A percentile compares a stretch with the other conserved stretches of the same genome.
Conservation (phyloP, 2,329 filamentous ascomycete species). For the Xylariaceae sp. region DNA sequence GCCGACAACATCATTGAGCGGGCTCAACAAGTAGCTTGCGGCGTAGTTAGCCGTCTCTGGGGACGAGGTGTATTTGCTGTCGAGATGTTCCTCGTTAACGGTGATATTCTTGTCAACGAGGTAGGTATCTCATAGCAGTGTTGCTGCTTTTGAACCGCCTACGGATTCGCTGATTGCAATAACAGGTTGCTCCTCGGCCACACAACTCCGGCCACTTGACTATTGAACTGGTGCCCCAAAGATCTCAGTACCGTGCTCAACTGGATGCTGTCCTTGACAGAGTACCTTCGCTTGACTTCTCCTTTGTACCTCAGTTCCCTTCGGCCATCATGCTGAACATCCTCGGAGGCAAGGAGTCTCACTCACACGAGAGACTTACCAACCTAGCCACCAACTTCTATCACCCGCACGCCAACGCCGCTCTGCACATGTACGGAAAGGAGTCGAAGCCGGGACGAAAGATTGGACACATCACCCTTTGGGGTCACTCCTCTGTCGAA, state of each 20-base stretch:
- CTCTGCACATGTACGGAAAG: slow-evolving; percentile 89
- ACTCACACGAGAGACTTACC: slow-evolving; percentile 54
- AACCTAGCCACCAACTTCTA: slow-evolving; percentile 42
- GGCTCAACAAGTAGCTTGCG: slow-evolving; percentile 71
- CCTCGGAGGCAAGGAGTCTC: slow-evolving; percentile 60
- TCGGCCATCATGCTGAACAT: slow-evolving; percentile 77
- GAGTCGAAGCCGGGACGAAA: slow-evolving; percentile 81
- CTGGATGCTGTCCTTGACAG: slow-evolving; percentile 73
- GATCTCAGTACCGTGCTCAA: slow-evolving; percentile 90
- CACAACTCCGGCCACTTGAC: slow-evolving; percentile 96
- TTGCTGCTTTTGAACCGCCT: not conserved
- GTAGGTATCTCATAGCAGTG: slow-evolving; percentile 10
- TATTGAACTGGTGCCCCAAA: slow-evolving; percentile 78
- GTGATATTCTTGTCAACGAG: slow-evolving; percentile 75
- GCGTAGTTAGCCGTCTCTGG: slow-evolving; percentile 73
- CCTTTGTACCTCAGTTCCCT: slow-evolving; percentile 54
- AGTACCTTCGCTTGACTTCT: slow-evolving; percentile 49
- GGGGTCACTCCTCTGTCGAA: slow-evolving; percentile 60
- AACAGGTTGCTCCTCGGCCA: slow-evolving; percentile 27
- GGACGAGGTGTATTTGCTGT: slow-evolving; percentile 94
- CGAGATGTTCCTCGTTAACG: slow-evolving; percentile 86
- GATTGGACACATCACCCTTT: slow-evolving; percentile 89
- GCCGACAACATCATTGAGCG: slow-evolving; percentile 52
- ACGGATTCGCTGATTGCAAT: not conserved
- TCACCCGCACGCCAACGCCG: slow-evolving; percentile 44